Evolutionary conservation across 139 green algal genomes (phyloP).

Genomic region (Closterium sp.): DNA sequence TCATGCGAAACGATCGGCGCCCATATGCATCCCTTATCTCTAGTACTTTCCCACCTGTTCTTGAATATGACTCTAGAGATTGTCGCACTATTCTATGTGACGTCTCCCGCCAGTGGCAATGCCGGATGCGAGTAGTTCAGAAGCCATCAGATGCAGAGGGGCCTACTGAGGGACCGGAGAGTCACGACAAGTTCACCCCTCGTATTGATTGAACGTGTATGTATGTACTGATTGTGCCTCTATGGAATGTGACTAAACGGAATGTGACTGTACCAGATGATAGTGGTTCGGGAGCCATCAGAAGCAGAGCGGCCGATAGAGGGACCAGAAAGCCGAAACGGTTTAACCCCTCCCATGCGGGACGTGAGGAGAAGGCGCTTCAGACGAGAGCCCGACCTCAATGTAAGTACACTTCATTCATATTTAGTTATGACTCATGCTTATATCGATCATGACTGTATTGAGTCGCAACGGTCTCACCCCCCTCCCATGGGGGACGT

Average conservation of each 20-base stretch:
- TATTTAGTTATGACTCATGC: no score
- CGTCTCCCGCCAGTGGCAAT: not conserved
- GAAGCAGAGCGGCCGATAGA: not conserved
- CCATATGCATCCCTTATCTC: no score
- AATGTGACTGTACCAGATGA: not conserved
- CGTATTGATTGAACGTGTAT: not conserved
- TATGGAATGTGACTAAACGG: not conserved
- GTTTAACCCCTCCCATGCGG: not conserved
- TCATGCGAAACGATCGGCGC: no score
- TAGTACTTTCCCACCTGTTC: no score
- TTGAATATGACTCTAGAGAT: no score
- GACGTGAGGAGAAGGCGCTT: not conserved
- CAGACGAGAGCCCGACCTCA: not conserved
- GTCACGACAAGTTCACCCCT: not conserved
- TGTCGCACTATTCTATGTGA: no score
- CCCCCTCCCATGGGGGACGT: not conserved
- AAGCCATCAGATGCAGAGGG: not conserved
- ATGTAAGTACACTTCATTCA: not conserved
- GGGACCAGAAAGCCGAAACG: not conserved
- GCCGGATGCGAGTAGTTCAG: not conserved
- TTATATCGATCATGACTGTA: no score
- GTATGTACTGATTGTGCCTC: not conserved
- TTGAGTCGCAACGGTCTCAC: not conserved
- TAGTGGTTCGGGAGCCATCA: not conserved
- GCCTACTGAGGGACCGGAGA: not conserved